These are phyloP conservation scores for Trebouxia gelatinosa DNA, from an alignment of 163 green algal genomes.

Conservation along the genomic window DNA sequence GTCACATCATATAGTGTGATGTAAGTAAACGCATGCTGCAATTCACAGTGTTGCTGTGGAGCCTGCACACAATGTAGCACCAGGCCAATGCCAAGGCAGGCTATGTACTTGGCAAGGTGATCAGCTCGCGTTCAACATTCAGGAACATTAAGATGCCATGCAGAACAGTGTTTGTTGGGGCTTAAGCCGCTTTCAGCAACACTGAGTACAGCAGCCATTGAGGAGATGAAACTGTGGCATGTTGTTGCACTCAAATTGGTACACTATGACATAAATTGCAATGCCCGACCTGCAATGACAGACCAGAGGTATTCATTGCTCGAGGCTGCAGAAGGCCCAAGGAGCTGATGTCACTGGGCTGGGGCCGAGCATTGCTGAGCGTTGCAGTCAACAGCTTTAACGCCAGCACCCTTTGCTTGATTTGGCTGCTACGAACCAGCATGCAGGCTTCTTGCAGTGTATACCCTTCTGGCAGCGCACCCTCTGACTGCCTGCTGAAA, in stretches of 20 bases:
- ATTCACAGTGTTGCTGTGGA: no score
- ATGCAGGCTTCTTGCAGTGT: slow-evolving; percentile 24
- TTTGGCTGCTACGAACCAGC: slow-evolving; percentile 2
- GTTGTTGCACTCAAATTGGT: neutral
- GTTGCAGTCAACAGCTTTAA: neutral
- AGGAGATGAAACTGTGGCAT: neutral
- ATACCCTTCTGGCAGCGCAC: slow-evolving; percentile 10
- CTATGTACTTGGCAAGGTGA: no score
- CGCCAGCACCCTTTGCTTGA: slow-evolving; percentile 4
- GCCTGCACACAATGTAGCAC: no score
- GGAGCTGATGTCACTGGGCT: slow-evolving; percentile 1
- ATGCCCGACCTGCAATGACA: neutral
- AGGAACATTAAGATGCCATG: no score
- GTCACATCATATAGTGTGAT: no score
- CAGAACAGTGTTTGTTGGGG: no score
- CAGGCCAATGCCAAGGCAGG: no score
- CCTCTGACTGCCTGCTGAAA: slow-evolving; percentile 28
- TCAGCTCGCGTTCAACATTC: no score
- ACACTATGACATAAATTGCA: neutral
- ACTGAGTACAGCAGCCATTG: neutral
- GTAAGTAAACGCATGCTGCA: no score
- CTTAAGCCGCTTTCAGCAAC: neutral
- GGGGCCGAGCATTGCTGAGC: neutral
- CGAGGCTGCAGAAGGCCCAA: no score
- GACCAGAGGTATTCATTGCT: neutral